Evolutionary conservation across 257 asterid genomes (phyloP).

Genomic region (Solanum sitiens): DNA sequence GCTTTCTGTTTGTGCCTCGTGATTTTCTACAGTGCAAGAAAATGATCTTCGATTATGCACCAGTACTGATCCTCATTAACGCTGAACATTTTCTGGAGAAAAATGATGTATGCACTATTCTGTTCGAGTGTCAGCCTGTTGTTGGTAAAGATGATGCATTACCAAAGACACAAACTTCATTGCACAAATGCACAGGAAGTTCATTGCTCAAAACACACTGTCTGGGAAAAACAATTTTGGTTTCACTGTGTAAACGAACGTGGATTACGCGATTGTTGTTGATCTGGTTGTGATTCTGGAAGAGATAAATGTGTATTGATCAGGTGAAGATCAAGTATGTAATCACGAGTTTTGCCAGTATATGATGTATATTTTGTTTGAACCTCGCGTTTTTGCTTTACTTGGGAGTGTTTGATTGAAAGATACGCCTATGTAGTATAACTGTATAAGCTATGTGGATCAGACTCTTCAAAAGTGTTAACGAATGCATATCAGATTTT

Average conservation of each 20-base stretch:
- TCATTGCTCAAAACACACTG: constrained; percentile 10
- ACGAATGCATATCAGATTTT: fast-evolving
- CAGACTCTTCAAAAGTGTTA: no score
- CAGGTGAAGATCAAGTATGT: neutral
- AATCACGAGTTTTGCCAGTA: neutral
- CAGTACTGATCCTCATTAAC: constrained; percentile 47
- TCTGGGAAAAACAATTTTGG: constrained; percentile 23
- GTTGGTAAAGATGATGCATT: constrained; percentile 4
- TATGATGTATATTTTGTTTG: neutral
- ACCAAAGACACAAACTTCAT: constrained; percentile 8
- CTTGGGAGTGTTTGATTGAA: neutral
- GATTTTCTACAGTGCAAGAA: constrained; percentile 63
- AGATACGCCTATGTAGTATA: neutral
- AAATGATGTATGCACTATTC: constrained; percentile 43
- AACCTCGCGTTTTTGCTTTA: neutral
- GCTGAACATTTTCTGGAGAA: constrained; percentile 73
- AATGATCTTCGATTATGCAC: constrained; percentile 75
- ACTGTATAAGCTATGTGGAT: neutral
- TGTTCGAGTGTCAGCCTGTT: constrained; percentile 49
- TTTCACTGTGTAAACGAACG: constrained; percentile 16
- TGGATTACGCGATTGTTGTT: constrained; percentile 29
- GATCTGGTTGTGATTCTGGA: constrained; percentile 29
- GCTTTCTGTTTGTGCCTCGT: neutral
- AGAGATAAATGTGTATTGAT: constrained; percentile 8
- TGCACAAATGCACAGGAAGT: constrained; percentile 44